Evolutionary conservation across 1,284 basidiomycete species (phyloP), one percentile per base, ranked within the genome.

Genomic region (Phlebopus sp.): DNA sequence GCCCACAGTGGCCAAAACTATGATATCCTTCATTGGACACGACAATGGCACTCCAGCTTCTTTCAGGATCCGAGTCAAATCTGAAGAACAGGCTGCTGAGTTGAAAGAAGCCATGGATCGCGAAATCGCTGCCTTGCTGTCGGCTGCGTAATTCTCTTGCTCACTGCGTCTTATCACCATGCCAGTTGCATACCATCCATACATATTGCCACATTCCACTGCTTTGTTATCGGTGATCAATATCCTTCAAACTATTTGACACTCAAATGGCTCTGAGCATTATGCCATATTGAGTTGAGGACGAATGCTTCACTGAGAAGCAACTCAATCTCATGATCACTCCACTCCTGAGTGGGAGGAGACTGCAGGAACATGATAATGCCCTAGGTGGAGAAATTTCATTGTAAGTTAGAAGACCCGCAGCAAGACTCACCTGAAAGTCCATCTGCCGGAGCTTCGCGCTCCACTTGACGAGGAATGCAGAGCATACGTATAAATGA

Each of bases 351-450:
- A 2, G 96, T 99, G 8, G 97, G 96, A 4, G 97, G 78, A 3
- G 91, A 92, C 69, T 99, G 96, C 3, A 99, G 77, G 72, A 97
- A 99, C 89, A 99, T 98, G 69, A 99, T 99, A 68, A 98, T 97
- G 43, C 92, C 93, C 92, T 96, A 56, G 3, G 37, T 29, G 19
- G 11, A 40, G n/a, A 36, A 29, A 25, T 27, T 54, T 47, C 59
- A 52, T 7, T 6, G 47, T 31, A 37, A 17, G 11, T 32, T 29
- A 5, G 15, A 21, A 13, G 19, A 44, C 5, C 25, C 9, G 31
- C 39, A 39, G 5, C 40, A 11, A 18, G 23, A 51, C 62, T 51
- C 54, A 90, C 94, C 81, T 97, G 95, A 61, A 97, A 97, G 67
- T 98, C 95, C 92, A 97, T 97, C 59, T 87, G 81, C 30, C 86